These are phyloP conservation scores for Orbilia quercus DNA, from an alignment of 2,329 filamentous ascomycete genomes.

Conservation along the genomic window DNA sequence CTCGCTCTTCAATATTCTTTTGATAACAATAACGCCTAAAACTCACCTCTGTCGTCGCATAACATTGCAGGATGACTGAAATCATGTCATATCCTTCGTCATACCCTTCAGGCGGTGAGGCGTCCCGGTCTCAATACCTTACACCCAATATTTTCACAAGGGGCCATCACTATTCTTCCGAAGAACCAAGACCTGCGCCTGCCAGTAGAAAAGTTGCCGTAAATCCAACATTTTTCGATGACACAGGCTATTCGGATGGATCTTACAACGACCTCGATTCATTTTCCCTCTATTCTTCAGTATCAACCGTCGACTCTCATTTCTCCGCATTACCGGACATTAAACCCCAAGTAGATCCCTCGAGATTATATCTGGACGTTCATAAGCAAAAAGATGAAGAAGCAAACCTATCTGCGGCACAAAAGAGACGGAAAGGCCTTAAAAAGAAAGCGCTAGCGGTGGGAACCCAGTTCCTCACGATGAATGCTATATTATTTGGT, in stretches of 20 bases:
- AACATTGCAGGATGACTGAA: slow-evolving; percentile 35
- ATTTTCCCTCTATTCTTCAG: slow-evolving; percentile 33
- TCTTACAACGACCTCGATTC: slow-evolving; percentile 33
- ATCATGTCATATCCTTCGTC: slow-evolving; percentile 47
- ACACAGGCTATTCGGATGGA: slow-evolving; percentile 34
- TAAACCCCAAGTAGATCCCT: slow-evolving; percentile 40
- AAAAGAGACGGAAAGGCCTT: slow-evolving; percentile 34
- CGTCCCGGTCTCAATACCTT: slow-evolving; percentile 29
- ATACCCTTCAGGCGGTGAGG: slow-evolving; percentile 28
- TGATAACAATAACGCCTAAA: background rate
- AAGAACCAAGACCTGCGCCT: slow-evolving; percentile 15
- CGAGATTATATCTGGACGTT: slow-evolving; percentile 47
- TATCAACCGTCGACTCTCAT: slow-evolving; percentile 51
- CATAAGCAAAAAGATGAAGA: slow-evolving; percentile 43
- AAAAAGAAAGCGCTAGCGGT: slow-evolving; percentile 40
- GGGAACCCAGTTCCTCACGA: slow-evolving; percentile 48
- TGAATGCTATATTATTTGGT: slow-evolving; percentile 54
- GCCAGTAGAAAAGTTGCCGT: slow-evolving; percentile 41
- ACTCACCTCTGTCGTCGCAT: background rate
- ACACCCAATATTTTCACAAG: slow-evolving; percentile 34
- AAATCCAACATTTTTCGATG: slow-evolving; percentile 51
- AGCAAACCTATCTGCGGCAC: slow-evolving; percentile 27
- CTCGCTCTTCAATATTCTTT: background rate
- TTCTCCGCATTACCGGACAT: slow-evolving; percentile 48
- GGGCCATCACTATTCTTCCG: slow-evolving; percentile 11